Base-by-base conservation (phyloP, 805 yeast genomes). In the Hanseniaspora vineae region DNA sequence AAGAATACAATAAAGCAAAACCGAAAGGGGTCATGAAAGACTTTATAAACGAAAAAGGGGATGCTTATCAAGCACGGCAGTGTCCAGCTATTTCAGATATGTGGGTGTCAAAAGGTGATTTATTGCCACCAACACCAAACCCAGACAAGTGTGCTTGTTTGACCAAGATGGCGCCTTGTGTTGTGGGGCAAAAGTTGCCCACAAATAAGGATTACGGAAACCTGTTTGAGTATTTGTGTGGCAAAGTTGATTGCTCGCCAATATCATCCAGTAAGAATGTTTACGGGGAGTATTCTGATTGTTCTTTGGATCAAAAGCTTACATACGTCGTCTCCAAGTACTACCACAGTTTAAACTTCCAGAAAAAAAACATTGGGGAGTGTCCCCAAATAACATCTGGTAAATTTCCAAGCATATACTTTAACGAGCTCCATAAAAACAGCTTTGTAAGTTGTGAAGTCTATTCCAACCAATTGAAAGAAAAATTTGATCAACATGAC, bases 51-150 rank as follows among this genome's bases (percentile, higher is more conserved):
- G 6, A 23, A 23, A 8, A 23, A 5, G 29, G 8, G 4, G 29
- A 4, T 23, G 8, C 8, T 23, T 8, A 23, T 23, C 29, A 23
- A 23, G 29, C 37, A 4, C 5, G 6, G 11, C 4, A 33, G 31
- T 79, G 86, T 57, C 85, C 86, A 15, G 63, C 75, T 2, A 54
- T 60, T 5, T 67, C 68, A n/a, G 42, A 62, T 11, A 55, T 67
- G 47, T 84, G 92, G 92, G 65, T 67, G 46, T 35, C 46, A 8
- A 18, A 17, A 18, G 5, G 78, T 13, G 62, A 72, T 14, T 59
- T 57, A 10, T 67, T 81, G 54, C 92, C 94, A 45, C 84, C 83
- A 50, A 73, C 81, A 11, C 94, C 94, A 40, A 73, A 81, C 51
- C 59, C 66, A 43, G 66, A 60, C 20, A 73, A 73, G 42, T 84